phyloP scores from a whole-genome alignment of 1,284 basidiomycete genomes.

The Afroboletus lepidellus region DNA sequence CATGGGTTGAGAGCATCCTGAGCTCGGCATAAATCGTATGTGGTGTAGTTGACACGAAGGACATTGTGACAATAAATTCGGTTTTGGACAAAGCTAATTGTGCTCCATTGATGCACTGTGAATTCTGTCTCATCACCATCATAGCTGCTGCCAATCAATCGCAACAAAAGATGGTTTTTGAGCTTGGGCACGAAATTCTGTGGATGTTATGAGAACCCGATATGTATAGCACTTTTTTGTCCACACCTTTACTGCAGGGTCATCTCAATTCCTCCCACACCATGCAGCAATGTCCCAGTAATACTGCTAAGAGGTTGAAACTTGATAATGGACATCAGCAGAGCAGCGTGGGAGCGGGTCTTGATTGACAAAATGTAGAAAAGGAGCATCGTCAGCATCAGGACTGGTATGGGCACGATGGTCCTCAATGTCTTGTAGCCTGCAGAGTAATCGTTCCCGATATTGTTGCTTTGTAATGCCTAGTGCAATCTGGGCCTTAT shows the following conservation, averaged over 20 bases:
- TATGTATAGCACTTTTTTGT: no score
- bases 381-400: not conserved
- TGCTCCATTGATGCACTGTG: conserved; percentile 23
- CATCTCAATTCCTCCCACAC: conserved; percentile 12
- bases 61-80: conserved; percentile 22
- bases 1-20: conserved; percentile 6
- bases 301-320: conserved; percentile 13
- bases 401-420: not conserved
- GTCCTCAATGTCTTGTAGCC: not conserved
- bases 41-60: conserved; percentile 22
- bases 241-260: conserved; percentile 22
- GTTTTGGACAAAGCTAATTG: conserved; percentile 13
- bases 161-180: conserved; percentile 31
- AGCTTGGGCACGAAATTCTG: conserved; percentile 29
- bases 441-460: conserved; percentile 14
- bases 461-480: conserved; percentile 31
- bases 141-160: conserved; percentile 21
- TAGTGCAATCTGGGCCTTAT: conserved; percentile 26
- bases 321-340: conserved; percentile 21
- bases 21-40: not conserved
- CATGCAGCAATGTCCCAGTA: conserved; percentile 20
- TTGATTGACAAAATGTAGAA: conserved; percentile 13
- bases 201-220: not conserved
- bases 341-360: conserved; percentile 13
- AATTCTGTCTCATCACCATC: conserved; percentile 31